Base-by-base conservation (phyloP, 768 basidiomycete genomes). In the Lepiota venenata region DNA sequence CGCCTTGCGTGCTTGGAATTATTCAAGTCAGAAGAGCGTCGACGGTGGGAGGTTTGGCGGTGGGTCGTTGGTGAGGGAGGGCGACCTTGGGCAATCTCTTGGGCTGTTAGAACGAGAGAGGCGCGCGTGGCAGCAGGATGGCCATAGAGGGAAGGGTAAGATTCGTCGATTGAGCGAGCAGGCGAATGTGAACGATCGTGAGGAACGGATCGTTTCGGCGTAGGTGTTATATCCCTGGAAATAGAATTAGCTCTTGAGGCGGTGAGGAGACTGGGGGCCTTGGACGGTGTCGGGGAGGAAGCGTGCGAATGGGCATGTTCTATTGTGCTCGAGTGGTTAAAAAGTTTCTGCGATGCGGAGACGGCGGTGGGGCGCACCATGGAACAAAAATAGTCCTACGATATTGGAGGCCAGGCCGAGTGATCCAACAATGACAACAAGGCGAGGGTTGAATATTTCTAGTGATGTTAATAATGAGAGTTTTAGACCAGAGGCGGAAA, bases 331-430 rank as follows among this genome's bases (percentile, higher is more conserved):
- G 16, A 35, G 11, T 41, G 16, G 10, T 44, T 32, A 45, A 36
- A 9, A 12, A 20, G n/a, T 18, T 16, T 25, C 32, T 25, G 14
- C n/a, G 20, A 57, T n/a, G 60, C 56, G 4, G 45, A 52, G 47
- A 27, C 46, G 45, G 18, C 57, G 47, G 27, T n/a, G 48, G 48
- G 32, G 61, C 83, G 59, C 60, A 91, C 95, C 97, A 63, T 95
- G 94, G 78, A 98, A 98, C 46, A 99, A 73, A 75, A 96, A 90
- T 35, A 99, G 70, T 8, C 97, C 97, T 43, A 98, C 80, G 22
- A 98, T 78, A 63, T 99, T 99, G 21, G 93, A 97, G 0, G 87
- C 82, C 11, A 99, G 73, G 35, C 97, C 97, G 11, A 93, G 76
- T 21, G 82, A 82, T 6, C 97, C 97, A 21, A 99, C 97, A 18